Conservation (phyloP, 2,329 filamentous ascomycete species). For the Epichloe coenophiala region DNA sequence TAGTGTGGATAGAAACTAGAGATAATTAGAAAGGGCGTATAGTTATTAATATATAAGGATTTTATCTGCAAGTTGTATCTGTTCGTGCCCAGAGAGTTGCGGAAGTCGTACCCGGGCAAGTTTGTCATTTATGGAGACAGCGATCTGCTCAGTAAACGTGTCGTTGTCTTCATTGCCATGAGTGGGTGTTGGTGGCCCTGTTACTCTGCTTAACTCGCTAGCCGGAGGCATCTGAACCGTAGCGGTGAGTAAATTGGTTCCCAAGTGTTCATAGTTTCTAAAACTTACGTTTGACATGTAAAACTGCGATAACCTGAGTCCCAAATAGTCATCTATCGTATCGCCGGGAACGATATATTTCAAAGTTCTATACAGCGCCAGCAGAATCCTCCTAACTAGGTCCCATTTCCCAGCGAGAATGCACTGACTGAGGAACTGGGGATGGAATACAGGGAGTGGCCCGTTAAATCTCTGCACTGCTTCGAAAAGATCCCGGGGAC, state of each 20-base stretch:
- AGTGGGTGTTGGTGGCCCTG: conserved; percentile 24
- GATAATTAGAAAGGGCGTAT: too few species aligned
- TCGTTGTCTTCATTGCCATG: conserved; percentile 34
- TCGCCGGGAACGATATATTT: conserved; percentile 80
- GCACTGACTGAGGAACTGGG: conserved; percentile 77
- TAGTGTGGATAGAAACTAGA: too few species aligned
- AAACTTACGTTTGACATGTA: conserved; percentile 3
- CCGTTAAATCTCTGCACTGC: conserved; percentile 76
- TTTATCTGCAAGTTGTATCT: conserved; percentile 75
- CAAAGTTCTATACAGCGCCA: conserved; percentile 58
- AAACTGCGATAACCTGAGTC: conserved; percentile 24
- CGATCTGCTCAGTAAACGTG: conserved; percentile 57
- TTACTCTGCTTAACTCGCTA: conserved; percentile 14
- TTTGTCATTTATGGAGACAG: conserved; percentile 58
- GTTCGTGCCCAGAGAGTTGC: conserved; percentile 71
- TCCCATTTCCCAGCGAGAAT: conserved; percentile 65
- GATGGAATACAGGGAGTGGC: conserved; percentile 80
- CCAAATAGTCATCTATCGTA: conserved; percentile 62
- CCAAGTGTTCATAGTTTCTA: too few species aligned
- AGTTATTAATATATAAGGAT: too few species aligned
- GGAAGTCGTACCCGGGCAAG: conserved; percentile 63
- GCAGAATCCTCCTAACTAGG: conserved; percentile 59
- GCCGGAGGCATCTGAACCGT: not conserved
- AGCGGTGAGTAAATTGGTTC: not conserved
- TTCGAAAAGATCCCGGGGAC: conserved; percentile 60